A percentile compares a stretch with the other conserved stretches of the same genome.
phyloP scores from a whole-genome alignment of 768 basidiomycete genomes.

The Trichaptum fuscoviolaceum region DNA sequence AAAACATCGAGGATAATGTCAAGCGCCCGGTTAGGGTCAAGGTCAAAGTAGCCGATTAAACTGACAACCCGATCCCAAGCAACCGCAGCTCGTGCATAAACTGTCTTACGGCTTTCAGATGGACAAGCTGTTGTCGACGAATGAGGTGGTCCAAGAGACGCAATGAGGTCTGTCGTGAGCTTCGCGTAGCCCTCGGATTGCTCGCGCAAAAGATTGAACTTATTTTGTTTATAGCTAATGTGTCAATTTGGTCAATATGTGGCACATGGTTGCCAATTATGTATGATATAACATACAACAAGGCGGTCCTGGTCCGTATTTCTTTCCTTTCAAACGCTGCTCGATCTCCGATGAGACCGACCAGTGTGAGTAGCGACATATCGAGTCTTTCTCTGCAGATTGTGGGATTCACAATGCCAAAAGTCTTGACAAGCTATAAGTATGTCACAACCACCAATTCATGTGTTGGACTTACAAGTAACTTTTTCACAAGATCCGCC shows the following conservation, averaged over 20 bases:
- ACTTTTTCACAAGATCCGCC: slow-evolving; percentile 49
- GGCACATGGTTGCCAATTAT: background rate
- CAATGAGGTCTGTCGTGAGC: slow-evolving; percentile 77
- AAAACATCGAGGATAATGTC: slow-evolving; percentile 93
- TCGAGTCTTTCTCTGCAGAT: slow-evolving; percentile 76
- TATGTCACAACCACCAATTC: background rate
- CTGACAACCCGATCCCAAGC: slow-evolving; percentile 84
- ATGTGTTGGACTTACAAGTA: slow-evolving; percentile 44
- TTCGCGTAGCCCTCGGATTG: slow-evolving; percentile 98
- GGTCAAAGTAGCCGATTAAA: slow-evolving; percentile 92
- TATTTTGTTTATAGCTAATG: slow-evolving; percentile 90
- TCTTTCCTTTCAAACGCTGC: slow-evolving; percentile 69
- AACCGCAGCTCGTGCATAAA: slow-evolving; percentile 58
- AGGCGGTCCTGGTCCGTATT: slow-evolving; percentile 69
- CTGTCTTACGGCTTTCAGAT: slow-evolving; percentile 48
- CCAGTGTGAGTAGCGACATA: slow-evolving; percentile 50
- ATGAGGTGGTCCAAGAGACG: slow-evolving; percentile 71
- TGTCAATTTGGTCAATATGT: slow-evolving; percentile 4
- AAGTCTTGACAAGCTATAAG: slow-evolving; percentile 36
- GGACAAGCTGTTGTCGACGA: slow-evolving; percentile 61
- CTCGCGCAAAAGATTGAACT: slow-evolving; percentile 95
- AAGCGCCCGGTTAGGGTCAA: slow-evolving; percentile 90
- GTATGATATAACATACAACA: slow-evolving; percentile 55
- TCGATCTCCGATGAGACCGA: slow-evolving; percentile 68
- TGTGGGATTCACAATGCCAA: slow-evolving; percentile 49